Evolutionary conservation across 345 rosid genomes (phyloP).

Genomic region (rapeseed (Brassica napus)): Da-Ae NC_063448.1:1224501-1225000

Average conservation of each 20-base stretch:
- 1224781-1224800: neutral
- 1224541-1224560: constrained; percentile 97
- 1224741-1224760: constrained; percentile 57
- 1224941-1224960: too few species aligned
- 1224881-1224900: constrained; percentile 67
- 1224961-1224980: neutral
- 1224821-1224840: neutral
- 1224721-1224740: constrained; percentile 48
- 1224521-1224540: constrained; percentile 97
- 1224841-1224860: constrained; percentile 15
- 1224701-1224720: constrained; percentile 61
- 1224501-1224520: constrained; percentile 88
- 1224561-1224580: constrained; percentile 93
- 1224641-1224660: constrained; percentile 75
- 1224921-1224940: neutral
- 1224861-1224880: constrained; percentile 39
- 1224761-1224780: constrained; percentile 61
- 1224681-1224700: constrained; percentile 72
- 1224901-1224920: constrained; percentile 32
- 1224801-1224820: neutral
- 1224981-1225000: constrained; percentile 68
- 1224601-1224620: constrained; percentile 71
- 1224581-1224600: constrained; percentile 83
- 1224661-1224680: constrained; percentile 74
- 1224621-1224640: constrained; percentile 71